Evolutionary conservation across 495 filamentous ascomycete species (phyloP).

Genomic region (Podospora fimiseda): DNA sequence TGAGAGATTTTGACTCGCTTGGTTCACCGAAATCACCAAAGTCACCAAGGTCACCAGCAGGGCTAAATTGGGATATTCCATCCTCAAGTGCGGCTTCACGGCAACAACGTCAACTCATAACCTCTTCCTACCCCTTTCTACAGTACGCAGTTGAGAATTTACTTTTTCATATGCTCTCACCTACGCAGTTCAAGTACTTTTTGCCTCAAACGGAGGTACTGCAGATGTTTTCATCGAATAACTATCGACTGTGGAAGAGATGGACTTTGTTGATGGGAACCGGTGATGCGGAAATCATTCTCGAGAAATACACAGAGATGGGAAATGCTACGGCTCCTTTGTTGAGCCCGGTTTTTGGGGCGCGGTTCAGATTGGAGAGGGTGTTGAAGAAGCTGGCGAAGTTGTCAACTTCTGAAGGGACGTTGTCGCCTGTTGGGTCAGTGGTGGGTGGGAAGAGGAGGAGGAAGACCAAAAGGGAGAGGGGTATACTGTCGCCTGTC

Average conservation of each 20-base stretch:
- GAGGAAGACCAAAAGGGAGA: background rate
- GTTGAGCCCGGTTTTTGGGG: slow-evolving; percentile 31
- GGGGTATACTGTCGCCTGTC: slow-evolving; percentile 11
- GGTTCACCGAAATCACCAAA: slow-evolving; percentile 2
- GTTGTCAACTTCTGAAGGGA: slow-evolving; percentile 11
- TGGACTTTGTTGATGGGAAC: slow-evolving; percentile 32
- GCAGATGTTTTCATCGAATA: slow-evolving; percentile 16
- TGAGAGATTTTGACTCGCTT: slow-evolving; percentile 30
- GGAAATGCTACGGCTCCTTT: slow-evolving; percentile 9
- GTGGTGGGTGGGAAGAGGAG: background rate
- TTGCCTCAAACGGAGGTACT: slow-evolving; percentile 30
- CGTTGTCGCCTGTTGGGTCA: background rate
- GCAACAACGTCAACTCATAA: slow-evolving; percentile 25
- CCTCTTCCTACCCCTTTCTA: slow-evolving; percentile 31
- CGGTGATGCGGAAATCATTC: slow-evolving; percentile 19
- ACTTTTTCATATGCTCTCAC: slow-evolving; percentile 30
- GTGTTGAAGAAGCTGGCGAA: slow-evolving; percentile 23
- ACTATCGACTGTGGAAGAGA: slow-evolving; percentile 29
- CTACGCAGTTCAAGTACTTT: slow-evolving; percentile 28
- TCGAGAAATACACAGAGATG: slow-evolving; percentile 10
- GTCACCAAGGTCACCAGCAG: background rate
- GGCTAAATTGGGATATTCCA: background rate
- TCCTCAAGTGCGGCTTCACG: slow-evolving; percentile 19
- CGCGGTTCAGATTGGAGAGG: slow-evolving; percentile 24
- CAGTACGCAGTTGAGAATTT: slow-evolving; percentile 33